Conservation (phyloP, 768 basidiomycete genomes). For the Leccinum uliginosum region DNA sequence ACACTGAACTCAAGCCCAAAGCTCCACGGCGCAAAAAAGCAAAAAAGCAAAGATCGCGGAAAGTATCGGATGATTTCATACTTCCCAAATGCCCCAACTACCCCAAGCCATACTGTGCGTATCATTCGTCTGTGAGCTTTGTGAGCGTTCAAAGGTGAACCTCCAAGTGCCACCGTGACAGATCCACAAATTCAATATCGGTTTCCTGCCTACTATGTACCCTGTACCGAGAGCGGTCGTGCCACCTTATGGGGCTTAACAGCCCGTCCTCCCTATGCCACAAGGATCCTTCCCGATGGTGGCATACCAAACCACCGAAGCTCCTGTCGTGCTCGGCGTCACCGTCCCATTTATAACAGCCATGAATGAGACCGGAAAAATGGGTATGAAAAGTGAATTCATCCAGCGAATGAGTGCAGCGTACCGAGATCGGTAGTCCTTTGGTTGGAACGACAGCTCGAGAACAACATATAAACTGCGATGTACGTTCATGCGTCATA, state of each 20-base stretch:
- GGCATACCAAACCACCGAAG: constrained; percentile 15
- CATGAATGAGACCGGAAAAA: neutral
- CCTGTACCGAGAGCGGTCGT: constrained; percentile 22
- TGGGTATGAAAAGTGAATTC: too few species aligned
- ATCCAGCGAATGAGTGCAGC: too few species aligned
- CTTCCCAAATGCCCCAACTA: constrained; percentile 11
- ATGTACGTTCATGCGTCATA: too few species aligned
- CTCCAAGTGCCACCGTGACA: constrained; percentile 1
- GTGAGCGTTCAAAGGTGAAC: constrained; percentile 17
- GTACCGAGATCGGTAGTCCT: too few species aligned
- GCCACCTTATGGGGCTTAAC: constrained; percentile 22
- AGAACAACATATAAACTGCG: too few species aligned
- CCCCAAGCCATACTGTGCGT: constrained; percentile 24
- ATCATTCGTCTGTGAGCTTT: neutral
- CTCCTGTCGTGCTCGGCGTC: constrained; percentile 2
- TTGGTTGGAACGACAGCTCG: too few species aligned
- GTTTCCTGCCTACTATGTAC: constrained; percentile 28
- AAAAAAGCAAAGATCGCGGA: constrained; percentile 18
- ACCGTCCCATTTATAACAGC: constrained; percentile 1
- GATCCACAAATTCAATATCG: constrained; percentile 22
- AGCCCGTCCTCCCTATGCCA: constrained; percentile 26
- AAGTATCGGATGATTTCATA: constrained; percentile 15
- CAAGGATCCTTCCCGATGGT: constrained; percentile 26
- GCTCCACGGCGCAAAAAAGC: constrained; percentile 10
- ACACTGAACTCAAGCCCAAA: too few species aligned